Evolutionary conservation across 2,329 filamentous ascomycete genomes (phyloP).

Genomic region (Alternaria gaisen): DNA sequence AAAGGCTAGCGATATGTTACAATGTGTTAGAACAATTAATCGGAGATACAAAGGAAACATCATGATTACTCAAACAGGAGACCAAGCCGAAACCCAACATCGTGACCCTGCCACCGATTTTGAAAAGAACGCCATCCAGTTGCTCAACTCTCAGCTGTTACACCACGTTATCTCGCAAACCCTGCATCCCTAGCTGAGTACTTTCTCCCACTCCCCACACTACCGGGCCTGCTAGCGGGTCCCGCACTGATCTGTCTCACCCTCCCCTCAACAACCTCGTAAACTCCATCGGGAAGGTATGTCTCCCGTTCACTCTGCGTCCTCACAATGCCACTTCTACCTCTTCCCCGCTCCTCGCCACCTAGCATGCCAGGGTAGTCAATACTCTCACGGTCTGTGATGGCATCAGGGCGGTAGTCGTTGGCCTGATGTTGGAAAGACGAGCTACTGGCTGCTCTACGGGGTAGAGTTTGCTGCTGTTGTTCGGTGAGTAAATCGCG

Average conservation of each 20-base stretch:
- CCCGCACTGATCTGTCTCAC: slow-evolving; percentile 12
- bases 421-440: neutral
- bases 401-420: neutral
- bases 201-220: neutral
- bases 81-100: neutral
- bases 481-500: neutral
- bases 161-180: neutral
- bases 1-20: neutral
- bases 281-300: slow-evolving; percentile 14
- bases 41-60: neutral
- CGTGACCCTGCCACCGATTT: neutral
- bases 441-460: neutral
- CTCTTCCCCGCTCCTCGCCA: neutral
- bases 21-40: neutral
- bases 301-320: slow-evolving; percentile 6
- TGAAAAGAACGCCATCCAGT: too few species aligned
- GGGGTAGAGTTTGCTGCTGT: neutral
- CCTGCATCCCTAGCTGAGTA: slow-evolving; percentile 10
- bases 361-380: slow-evolving; percentile 8
- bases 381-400: neutral
- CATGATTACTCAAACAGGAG: neutral
- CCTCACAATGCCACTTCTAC: neutral
- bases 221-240: neutral
- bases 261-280: slow-evolving; percentile 16
- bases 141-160: too few species aligned